Percentiles rank a stretch among this genome's conserved stretches.
Evolutionary conservation across 1,139 yeast species (phyloP).

Genomic region (Pneumocystis canis): DNA sequence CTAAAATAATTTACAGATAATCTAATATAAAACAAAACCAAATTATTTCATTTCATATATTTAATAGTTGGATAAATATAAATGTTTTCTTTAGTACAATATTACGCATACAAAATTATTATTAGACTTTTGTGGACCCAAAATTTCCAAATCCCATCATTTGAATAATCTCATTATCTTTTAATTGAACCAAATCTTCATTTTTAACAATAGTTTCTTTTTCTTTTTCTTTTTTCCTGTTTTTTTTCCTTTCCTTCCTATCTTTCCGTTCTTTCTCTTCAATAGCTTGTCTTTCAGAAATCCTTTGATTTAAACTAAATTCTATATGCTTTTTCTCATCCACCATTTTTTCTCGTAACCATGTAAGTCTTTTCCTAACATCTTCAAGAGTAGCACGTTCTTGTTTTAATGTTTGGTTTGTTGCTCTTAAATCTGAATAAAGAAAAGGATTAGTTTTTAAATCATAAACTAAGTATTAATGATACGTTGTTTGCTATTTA

Average conservation of each 20-base stretch:
- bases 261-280: conserved; percentile 21
- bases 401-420: conserved; percentile 23
- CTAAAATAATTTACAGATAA: no score
- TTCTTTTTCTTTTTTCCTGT: conserved; percentile 18
- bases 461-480: conserved; percentile 13
- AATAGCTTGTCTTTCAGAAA: conserved; percentile 21
- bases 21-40: no score
- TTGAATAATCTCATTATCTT: conserved; percentile 24
- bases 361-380: conserved; percentile 24
- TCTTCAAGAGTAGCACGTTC: conserved; percentile 26
- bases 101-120: not conserved
- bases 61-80: not conserved
- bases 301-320: conserved; percentile 6
- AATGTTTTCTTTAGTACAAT: not conserved
- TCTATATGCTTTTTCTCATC: conserved; percentile 8
- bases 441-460: not conserved
- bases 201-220: conserved; percentile 19
- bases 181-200: conserved; percentile 15
- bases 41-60: no score
- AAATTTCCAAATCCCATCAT: conserved; percentile 43
- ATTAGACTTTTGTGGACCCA: conserved; percentile 4
- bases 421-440: conserved; percentile 13
- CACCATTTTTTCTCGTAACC: conserved; percentile 16
- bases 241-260: conserved; percentile 18
- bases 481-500: conserved; percentile 43